These are phyloP conservation scores for Mycena vulgaris DNA, from an alignment of 768 basidiomycete species.

Conservation along the genomic window DNA sequence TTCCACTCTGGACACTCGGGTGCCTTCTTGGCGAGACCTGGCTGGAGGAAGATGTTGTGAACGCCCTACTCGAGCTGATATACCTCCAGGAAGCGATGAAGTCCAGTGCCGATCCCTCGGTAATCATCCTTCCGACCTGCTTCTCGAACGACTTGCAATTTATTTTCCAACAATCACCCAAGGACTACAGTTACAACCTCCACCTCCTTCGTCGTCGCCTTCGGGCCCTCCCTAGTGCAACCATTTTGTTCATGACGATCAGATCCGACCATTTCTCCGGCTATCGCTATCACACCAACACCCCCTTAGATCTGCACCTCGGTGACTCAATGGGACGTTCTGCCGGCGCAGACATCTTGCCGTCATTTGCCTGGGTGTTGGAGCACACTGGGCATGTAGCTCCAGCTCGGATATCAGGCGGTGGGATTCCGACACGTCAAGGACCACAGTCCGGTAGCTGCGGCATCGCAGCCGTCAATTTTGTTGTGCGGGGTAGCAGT, in stretches of 20 bases:
- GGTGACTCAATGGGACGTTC: slow-evolving; percentile 17
- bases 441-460: slow-evolving; percentile 21
- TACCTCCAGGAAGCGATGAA: slow-evolving; percentile 3
- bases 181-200: neutral
- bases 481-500: neutral
- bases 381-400: neutral
- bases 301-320: neutral
- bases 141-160: slow-evolving; percentile 1
- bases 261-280: slow-evolving; percentile 1
- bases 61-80: slow-evolving; percentile 4
- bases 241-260: neutral
- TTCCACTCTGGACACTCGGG: slow-evolving; percentile 19
- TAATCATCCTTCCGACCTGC: slow-evolving; percentile 2
- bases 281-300: neutral
- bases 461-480: slow-evolving; percentile 24
- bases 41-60: slow-evolving; percentile 23
- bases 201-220: neutral
- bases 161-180: neutral
- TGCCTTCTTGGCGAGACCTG: slow-evolving; percentile 23
- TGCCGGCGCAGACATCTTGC: neutral
- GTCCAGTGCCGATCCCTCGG: neutral
- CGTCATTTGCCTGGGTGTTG: neutral
- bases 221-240: neutral
- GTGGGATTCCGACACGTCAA: neutral
- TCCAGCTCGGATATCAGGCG: neutral